Conservation (phyloP, 352 stramenopile genomes). For the Pythium biforme region DNA sequence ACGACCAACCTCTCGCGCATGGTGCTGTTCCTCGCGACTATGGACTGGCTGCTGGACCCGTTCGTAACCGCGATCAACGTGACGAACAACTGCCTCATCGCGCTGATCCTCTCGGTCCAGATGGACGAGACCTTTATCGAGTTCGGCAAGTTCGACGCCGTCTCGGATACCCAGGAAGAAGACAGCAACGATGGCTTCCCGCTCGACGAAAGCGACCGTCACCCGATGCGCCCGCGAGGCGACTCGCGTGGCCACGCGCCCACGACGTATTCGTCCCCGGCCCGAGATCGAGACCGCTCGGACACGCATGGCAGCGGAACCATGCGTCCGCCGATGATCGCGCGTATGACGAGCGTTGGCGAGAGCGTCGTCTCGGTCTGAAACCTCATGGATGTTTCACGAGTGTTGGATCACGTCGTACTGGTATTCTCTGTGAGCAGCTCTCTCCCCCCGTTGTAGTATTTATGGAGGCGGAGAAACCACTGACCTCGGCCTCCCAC, state of each 20-base stretch:
- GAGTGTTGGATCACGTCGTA: constrained; percentile 4
- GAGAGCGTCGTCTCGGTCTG: constrained; percentile 20
- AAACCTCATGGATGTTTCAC: background rate
- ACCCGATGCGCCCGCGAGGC: background rate
- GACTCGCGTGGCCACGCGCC: background rate
- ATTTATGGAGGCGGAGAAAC: constrained; percentile 17
- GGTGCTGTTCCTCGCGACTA: constrained; percentile 37
- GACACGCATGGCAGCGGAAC: constrained; percentile 23
- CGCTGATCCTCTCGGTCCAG: constrained; percentile 47
- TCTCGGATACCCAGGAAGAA: constrained; percentile 35
- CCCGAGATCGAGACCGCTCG: background rate
- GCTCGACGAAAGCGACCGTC: constrained; percentile 18
- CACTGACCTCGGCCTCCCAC: background rate
- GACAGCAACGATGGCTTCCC: constrained; percentile 32
- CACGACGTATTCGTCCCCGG: background rate
- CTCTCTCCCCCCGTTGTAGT: background rate
- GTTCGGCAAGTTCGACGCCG: constrained; percentile 19
- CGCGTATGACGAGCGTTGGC: constrained; percentile 17
- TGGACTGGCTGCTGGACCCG: constrained; percentile 62
- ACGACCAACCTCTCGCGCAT: constrained; percentile 25
- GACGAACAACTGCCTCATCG: constrained; percentile 48
- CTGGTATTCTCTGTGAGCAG: constrained; percentile 10
- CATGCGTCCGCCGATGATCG: constrained; percentile 12
- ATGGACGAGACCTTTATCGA: constrained; percentile 42
- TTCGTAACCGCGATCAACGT: constrained; percentile 55